Evolutionary conservation across 805 yeast genomes (phyloP), one percentile per base, ranked within the genome.

Genomic region (Barnettozyma pratensis): DNA sequence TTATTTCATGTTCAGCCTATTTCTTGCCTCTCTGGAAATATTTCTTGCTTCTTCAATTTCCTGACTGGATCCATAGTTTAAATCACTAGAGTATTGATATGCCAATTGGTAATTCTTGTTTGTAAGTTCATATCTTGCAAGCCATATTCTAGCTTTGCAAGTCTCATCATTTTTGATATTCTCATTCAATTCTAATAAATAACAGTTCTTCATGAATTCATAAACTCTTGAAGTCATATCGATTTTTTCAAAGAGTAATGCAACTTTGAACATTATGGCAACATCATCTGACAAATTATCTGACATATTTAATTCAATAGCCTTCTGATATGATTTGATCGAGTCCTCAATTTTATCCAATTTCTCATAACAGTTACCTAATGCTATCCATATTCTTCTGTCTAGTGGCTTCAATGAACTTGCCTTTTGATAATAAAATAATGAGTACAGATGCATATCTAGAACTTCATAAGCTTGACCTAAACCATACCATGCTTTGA

Each of bases 381-480:
- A 74, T 0, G 98, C 97, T 55, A 83, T 87, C 99, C 99, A 94
- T 88, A 92, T 90, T 55, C 99, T 72, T 58, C 85, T 83, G 61
- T 94, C 99, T 41, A 81, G 67, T 1, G 97, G 97, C 59, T 87
- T 90, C 55, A 94, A 71, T 10, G 90, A 78, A 45, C 96, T 85
- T 0, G 98, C 96, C 44, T 85, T 75, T 67, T 94, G 97, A 64
- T 89, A 94, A 64, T 94, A 94, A 65, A 89, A 92, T 39, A 91
- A 71, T 0, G 98, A 91, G 61, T 91, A 94, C 51, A 87, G 72
- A 62, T 88, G 94, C 97, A 92, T 92, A 57, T 92, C 97, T 48
- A 92, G 70, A 9, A 94, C 96, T 65, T 94, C 99, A 63, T 94
- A 94, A 1, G 98, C 98, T 67, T 94, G 98, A 0, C 99, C 99